phyloP scores from a whole-genome alignment of 352 stramenopile species.

The Phytopythium helicoides region DNA sequence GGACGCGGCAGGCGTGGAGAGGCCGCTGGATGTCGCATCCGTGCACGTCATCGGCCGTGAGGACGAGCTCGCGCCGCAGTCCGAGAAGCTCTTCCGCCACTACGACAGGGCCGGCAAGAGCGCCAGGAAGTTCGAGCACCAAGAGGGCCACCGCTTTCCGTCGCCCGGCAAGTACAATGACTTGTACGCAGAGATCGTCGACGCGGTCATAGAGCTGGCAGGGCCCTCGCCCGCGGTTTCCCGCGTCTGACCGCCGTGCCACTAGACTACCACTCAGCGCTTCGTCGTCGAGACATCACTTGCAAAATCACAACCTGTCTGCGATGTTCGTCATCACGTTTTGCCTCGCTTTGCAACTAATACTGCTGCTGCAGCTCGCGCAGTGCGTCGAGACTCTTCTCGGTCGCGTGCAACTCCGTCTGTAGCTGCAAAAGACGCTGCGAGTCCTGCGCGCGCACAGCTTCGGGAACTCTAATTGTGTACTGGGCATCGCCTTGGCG shows the following conservation, averaged over 20 bases:
- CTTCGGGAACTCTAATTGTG: constrained; percentile 56
- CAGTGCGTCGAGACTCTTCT: constrained; percentile 57
- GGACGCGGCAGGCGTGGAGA: constrained; percentile 21
- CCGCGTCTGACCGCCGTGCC: not conserved
- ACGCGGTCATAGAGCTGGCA: constrained; percentile 36
- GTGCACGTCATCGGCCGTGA: constrained; percentile 62
- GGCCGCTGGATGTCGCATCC: constrained; percentile 50
- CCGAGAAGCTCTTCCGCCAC: constrained; percentile 44
- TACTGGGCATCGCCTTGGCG: constrained; percentile 56
- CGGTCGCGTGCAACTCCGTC: constrained; percentile 46
- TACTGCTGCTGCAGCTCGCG: constrained; percentile 56
- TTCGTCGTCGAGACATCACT: not conserved
- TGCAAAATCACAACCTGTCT: not conserved
- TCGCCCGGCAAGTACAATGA: constrained; percentile 33
- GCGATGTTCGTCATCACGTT: too few relatives aligned
- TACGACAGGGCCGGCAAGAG: constrained; percentile 25
- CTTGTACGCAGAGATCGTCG: constrained; percentile 52
- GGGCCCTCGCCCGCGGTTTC: not conserved
- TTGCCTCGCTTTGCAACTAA: constrained; percentile 10
- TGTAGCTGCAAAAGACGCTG: constrained; percentile 53
- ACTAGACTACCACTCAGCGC: not conserved
- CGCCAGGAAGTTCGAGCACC: constrained; percentile 50
- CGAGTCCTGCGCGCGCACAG: constrained; percentile 57
- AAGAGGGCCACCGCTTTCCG: constrained; percentile 83
- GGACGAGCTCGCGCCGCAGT: constrained; percentile 43